These are phyloP conservation scores for Penicillium arizonense DNA, from an alignment of 495 filamentous ascomycete genomes.

Conservation along the genomic window DNA sequence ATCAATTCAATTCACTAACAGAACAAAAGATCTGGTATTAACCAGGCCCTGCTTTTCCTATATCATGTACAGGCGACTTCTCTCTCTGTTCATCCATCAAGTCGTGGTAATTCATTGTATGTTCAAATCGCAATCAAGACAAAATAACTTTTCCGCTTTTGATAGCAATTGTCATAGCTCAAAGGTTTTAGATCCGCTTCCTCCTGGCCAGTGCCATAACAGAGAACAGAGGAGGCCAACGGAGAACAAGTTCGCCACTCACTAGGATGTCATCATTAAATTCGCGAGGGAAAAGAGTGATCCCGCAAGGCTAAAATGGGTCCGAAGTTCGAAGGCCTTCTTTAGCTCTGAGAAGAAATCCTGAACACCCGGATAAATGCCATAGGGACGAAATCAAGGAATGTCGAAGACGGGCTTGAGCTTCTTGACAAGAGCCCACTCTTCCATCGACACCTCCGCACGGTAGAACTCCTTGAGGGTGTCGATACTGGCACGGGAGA, in stretches of 20 bases:
- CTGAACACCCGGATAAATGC: neutral
- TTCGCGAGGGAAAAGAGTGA: neutral
- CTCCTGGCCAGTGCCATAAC: constrained; percentile 2
- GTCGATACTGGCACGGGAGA: constrained; percentile 87
- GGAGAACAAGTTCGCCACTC: constrained; percentile 8
- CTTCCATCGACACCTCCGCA: constrained; percentile 84
- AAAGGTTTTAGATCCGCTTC: constrained; percentile 6
- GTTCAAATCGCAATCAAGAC: constrained; percentile 26
- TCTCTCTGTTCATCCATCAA: constrained; percentile 25
- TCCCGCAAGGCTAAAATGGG: constrained; percentile 3
- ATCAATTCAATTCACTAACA: constrained; percentile 24
- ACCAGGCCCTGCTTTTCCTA: constrained; percentile 26
- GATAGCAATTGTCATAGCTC: constrained; percentile 18
- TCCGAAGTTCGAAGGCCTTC: neutral
- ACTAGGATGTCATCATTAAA: constrained; percentile 2
- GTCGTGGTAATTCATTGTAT: constrained; percentile 35
- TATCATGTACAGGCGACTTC: constrained; percentile 33
- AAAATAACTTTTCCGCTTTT: constrained; percentile 24
- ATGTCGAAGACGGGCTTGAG: constrained; percentile 95
- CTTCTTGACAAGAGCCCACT: constrained; percentile 90
- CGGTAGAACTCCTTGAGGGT: constrained; percentile 95
- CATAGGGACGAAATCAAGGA: constrained; percentile 41
- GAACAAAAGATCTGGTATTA: constrained; percentile 17
- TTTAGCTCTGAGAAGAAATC: neutral
- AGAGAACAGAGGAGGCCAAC: neutral